Base-by-base conservation (phyloP, 2,329 filamentous ascomycete genomes). In the Stagonosporopsis chrysanthemi region DNA sequence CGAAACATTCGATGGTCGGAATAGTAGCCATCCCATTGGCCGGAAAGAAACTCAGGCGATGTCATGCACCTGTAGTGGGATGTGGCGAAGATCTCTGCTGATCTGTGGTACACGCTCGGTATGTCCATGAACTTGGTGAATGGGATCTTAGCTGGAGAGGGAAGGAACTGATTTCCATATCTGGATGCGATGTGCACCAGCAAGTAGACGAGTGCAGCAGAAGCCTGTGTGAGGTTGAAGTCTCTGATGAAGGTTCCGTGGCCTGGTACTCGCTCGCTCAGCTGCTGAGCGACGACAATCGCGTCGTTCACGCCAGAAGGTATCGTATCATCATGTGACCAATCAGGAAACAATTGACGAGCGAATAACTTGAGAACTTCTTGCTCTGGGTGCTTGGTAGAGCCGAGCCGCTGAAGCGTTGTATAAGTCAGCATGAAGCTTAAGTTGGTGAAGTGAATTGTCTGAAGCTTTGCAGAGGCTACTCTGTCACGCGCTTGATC, bases 61-160 rank as follows among this genome's bases (percentile, higher is more conserved):
- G 54, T 54, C 69, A 70, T 70, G 8, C 47, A 49, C 3, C 43
- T n/a, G 8, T 62, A 35, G 46, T 71, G 65, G 14, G 62, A 65
- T 11, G 28, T 59, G 8, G 40, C 43, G 14, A 70, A 70, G 0
- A 43, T 26, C 17, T 49, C 53, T 9, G 50, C 35, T 1, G 35
- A 41, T 17, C 40, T 42, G 8, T 15, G 41, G 14, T 61, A 65
- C 1, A 63, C 28, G 11, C 35, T 45, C 2, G 65, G 67, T 31
- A 69, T 52, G 9, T 60, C 35, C 64, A 69, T 64, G 6, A 60
- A 60, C 0, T 38, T 36, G 7, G 24, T 8, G 22, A 69, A 68
- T 1, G 50, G 50, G 26, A 67, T 67, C 2, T 43, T 46, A 6
- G 39, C 40, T 14, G 62, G 65, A 6, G 41, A 29, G 2, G 67